Conservation (phyloP, 306 rosid species). For the Psophocarpus tetragonolobus region DNA sequence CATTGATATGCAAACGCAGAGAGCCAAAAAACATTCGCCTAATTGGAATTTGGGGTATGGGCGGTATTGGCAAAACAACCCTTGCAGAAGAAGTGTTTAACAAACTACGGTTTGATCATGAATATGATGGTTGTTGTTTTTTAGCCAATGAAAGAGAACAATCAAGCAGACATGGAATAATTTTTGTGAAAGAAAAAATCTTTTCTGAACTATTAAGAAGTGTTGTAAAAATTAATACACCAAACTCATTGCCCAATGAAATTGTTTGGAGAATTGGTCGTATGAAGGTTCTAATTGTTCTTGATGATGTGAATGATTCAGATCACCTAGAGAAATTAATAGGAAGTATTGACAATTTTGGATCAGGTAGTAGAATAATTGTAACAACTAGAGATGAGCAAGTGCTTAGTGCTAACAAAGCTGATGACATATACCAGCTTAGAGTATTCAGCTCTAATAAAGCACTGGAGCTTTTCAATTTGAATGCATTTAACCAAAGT, state of each 20-base stretch:
- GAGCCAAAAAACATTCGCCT: too few species aligned
- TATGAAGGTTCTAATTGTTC: background rate
- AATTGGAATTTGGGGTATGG: too few species aligned
- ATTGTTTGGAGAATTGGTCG: background rate
- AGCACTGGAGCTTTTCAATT: too few species aligned
- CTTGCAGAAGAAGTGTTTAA: background rate
- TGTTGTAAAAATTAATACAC: too few species aligned
- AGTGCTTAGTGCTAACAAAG: background rate
- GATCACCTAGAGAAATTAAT: too few species aligned
- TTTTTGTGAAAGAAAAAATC: background rate
- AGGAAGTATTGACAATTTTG: too few species aligned
- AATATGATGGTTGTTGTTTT: background rate
- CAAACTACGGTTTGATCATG: background rate
- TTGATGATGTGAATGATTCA: background rate
- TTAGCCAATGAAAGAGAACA: background rate
- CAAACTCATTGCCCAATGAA: too few species aligned
- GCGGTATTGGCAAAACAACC: background rate
- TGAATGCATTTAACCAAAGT: background rate
- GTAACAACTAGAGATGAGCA: too few species aligned
- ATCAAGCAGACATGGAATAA: background rate
- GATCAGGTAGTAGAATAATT: too few species aligned
- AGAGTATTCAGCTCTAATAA: background rate
- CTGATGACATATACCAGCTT: background rate
- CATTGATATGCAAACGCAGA: too few species aligned
- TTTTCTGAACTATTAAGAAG: background rate